Evolutionary conservation across 257 asterid genomes (phyloP).

Genomic region (Schizonepeta tenuifolia): DNA sequence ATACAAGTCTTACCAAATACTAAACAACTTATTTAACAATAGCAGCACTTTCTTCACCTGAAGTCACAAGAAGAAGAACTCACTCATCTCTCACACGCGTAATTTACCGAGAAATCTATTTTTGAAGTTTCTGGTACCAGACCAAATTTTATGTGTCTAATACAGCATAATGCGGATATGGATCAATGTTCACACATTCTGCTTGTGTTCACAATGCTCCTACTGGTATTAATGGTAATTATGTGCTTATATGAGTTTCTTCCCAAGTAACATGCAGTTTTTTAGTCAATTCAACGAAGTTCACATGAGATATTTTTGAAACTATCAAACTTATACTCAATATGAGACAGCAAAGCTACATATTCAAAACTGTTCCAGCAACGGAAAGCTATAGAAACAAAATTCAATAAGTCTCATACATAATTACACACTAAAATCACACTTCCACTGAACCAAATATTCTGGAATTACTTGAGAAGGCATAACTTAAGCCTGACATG

Average conservation of each 20-base stretch:
- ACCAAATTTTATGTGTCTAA: background rate
- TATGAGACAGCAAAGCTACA: slow-evolving; percentile 3
- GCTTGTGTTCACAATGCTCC: background rate
- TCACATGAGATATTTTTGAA: background rate
- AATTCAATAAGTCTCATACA: background rate
- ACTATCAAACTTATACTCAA: background rate
- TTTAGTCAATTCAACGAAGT: background rate
- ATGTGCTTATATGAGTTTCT: background rate
- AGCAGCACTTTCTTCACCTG: background rate
- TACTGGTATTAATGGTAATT: background rate
- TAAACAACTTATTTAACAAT: background rate
- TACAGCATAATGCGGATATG: background rate
- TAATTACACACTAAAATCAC: background rate
- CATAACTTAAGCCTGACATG: background rate
- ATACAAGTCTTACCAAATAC: background rate
- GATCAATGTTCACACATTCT: background rate
- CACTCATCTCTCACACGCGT: background rate
- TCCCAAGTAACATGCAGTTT: background rate
- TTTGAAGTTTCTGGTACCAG: background rate
- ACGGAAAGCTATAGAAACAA: background rate
- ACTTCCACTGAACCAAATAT: background rate
- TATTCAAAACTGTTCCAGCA: background rate
- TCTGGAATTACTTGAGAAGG: background rate
- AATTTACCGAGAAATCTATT: background rate
- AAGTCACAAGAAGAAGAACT: background rate